Base-by-base conservation (phyloP, 805 yeast genomes). In the Cyberlindnera amylophila region DNA sequence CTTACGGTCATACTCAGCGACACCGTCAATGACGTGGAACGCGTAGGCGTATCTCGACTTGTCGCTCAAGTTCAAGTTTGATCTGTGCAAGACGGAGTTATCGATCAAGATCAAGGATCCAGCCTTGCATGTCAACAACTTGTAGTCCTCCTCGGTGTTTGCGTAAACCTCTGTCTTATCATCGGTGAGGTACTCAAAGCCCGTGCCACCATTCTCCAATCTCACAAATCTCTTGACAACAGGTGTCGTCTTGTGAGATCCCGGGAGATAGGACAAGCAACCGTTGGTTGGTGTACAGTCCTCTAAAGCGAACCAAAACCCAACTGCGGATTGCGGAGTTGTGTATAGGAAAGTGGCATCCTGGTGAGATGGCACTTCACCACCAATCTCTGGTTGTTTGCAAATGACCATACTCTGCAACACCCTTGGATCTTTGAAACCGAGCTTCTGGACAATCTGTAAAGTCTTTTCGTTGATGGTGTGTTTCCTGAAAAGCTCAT, bases 291-390 rank as follows among this genome's bases (percentile, higher is more conserved):
- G 44, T 1, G 82, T 79, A 58, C 93, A 85, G 52, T 82, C 85
- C 52, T 86, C 88, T 48, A 85, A 62, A 0, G 93, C 90, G 55
- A 79, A 77, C 95, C 95, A 85, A 57, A 82, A 86, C 2, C 95
- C 95, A 31, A 84, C 59, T 1, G 89, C 87, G 2, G 77, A 65
- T 39, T 74, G 80, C 3, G 95, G 95, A 14, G 77, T 66, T 0
- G 93, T 85, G 60, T 70, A 85, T 19, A 86, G 66, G 51, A 86
- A 86, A 3, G 79, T 78, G 2, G 79, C 88, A 58, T 86, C 95
- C 41, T 81, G 84, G 54, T 86, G 95, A 1, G 84, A 67, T 4
- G 91, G 91, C 1, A 86, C 95, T 30, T 77, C 81, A 3, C 81
- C 82, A 4, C 84, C 84, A 32, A 78, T 78, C 39, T 75, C 77